A percentile compares a stretch with the other conserved stretches of the same genome.
These are phyloP conservation scores for Albifimbria verrucaria DNA, from an alignment of 2,329 filamentous ascomycete genomes.

Conservation along the genomic window DNA sequence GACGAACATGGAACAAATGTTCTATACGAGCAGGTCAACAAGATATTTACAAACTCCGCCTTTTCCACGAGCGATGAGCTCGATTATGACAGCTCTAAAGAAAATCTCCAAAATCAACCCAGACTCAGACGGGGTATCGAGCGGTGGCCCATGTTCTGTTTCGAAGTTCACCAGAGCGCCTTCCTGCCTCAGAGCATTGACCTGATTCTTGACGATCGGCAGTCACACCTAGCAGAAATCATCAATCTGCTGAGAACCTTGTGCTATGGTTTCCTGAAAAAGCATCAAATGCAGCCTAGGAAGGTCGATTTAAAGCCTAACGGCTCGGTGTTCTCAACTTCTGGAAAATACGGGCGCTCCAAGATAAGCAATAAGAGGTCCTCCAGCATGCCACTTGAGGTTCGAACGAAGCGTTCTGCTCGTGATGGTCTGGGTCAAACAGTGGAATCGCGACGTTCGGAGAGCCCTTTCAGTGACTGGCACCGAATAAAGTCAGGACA, in stretches of 20 bases:
- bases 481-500: slow-evolving; percentile 30
- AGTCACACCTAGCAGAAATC: slow-evolving; percentile 44
- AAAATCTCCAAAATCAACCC: slow-evolving; percentile 20
- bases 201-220: slow-evolving; percentile 40
- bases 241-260: slow-evolving; percentile 65
- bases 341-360: slow-evolving; percentile 13
- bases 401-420: slow-evolving; percentile 12
- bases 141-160: slow-evolving; percentile 83
- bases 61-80: slow-evolving; percentile 65
- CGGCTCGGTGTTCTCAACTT: slow-evolving; percentile 20
- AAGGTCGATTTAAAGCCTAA: slow-evolving; percentile 19
- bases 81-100: slow-evolving; percentile 43
- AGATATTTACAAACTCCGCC: slow-evolving; percentile 68
- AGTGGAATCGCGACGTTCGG: no score
- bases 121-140: slow-evolving; percentile 61
- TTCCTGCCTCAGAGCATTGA: slow-evolving; percentile 30
- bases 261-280: slow-evolving; percentile 70
- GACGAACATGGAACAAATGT: slow-evolving; percentile 56
- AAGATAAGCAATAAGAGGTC: slow-evolving; percentile 12
- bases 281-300: slow-evolving; percentile 64
- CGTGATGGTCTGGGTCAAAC: no score
- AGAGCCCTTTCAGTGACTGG: slow-evolving; percentile 32
- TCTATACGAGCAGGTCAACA: slow-evolving; percentile 76
- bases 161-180: slow-evolving; percentile 55
- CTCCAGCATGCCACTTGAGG: slow-evolving; percentile 5